A percentile compares a stretch with the other conserved stretches of the same genome.
Evolutionary conservation across 257 asterid species (phyloP).

Genomic region (Plectranthus barbatus): DNA sequence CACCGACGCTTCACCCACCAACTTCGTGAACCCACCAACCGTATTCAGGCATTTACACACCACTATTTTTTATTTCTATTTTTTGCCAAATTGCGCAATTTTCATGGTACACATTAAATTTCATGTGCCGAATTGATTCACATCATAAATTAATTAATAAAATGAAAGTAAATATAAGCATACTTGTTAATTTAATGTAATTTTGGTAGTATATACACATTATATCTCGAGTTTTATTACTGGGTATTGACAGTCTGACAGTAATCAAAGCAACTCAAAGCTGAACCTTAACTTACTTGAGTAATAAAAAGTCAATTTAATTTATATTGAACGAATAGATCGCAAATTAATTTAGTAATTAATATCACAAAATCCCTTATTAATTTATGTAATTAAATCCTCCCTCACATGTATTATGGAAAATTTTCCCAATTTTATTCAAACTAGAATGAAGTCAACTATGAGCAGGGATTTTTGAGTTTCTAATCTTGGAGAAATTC

Average conservation of each 20-base stretch:
- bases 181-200: too few species aligned
- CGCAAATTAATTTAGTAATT: conserved; percentile 4
- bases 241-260: not conserved
- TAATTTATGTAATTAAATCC: too few species aligned
- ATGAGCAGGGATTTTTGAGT: not conserved
- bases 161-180: too few species aligned
- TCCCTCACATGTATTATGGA: too few species aligned
- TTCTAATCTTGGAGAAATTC: not conserved
- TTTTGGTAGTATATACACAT: not conserved
- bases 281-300: not conserved
- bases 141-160: too few species aligned
- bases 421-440: too few species aligned
- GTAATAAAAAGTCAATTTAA: not conserved
- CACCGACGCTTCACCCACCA: conserved; percentile 21
- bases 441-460: conserved; percentile 2
- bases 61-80: not conserved
- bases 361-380: not conserved
- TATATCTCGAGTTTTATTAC: not conserved
- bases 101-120: not conserved
- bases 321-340: not conserved
- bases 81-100: not conserved
- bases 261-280: not conserved
- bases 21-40: not conserved
- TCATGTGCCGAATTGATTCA: too few species aligned
- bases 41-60: not conserved